phyloP scores from a whole-genome alignment of 1,284 basidiomycete species.

The Termitomyces sp. region DNA sequence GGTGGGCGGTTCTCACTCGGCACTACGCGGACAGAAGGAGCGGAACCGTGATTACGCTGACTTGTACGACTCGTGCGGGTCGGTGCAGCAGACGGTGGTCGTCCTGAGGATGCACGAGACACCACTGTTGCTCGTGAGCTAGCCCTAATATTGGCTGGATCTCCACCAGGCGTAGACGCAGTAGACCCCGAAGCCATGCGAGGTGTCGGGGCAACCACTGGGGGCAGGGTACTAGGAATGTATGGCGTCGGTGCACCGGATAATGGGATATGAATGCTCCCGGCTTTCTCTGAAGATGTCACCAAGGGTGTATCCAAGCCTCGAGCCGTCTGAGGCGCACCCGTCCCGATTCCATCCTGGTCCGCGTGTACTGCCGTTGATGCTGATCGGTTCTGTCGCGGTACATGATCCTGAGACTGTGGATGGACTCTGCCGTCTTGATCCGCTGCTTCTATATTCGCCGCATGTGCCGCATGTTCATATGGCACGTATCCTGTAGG shows the following conservation, averaged over 20 bases:
- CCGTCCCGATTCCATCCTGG: not conserved
- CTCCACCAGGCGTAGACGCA: not conserved
- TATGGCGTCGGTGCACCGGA: not conserved
- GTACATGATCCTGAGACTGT: not conserved
- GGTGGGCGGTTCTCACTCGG: not conserved
- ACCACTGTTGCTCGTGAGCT: not conserved
- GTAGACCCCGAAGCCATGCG: not conserved
- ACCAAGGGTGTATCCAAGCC: not conserved
- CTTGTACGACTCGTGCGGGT: not conserved
- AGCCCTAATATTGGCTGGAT: not conserved
- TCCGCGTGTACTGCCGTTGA: not conserved
- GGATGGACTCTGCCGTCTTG: not conserved
- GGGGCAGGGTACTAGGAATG: not conserved
- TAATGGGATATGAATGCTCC: not conserved
- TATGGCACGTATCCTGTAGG: conserved; percentile 16
- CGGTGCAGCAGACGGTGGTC: conserved; percentile 6
- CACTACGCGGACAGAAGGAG: not conserved
- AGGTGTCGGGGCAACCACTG: not conserved
- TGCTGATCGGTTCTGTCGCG: not conserved
- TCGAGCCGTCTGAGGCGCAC: not conserved
- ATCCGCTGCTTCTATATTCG: not conserved
- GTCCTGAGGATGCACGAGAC: not conserved
- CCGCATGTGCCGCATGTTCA: conserved; percentile 4
- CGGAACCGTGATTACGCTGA: not conserved
- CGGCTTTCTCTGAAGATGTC: not conserved